Base-by-base conservation (phyloP, 495 filamentous ascomycete genomes). In the Aspergillus nanangensis region DNA sequence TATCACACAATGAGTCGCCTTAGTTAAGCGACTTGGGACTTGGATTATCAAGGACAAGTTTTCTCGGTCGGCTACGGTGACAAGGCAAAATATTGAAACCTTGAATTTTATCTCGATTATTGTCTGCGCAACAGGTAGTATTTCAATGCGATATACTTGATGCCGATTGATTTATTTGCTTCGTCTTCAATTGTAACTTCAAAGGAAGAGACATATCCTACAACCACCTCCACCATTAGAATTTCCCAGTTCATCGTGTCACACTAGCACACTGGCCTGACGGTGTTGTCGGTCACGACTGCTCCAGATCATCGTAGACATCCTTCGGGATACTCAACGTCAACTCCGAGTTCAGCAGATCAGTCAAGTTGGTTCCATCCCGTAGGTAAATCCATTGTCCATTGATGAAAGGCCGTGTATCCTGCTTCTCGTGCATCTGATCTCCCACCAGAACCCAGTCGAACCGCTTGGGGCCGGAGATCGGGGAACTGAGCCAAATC, bases 401-500 rank as follows among this genome's bases (percentile, higher is more conserved):
- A 44, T 64, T 61, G 20, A 53, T 53, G 44, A 66, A 71, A 5
- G 61, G 60, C 5, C 82, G 80, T 1, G 76, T 82, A 22, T 82
- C 85, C 60, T 88, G 81, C 69, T 90, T 90, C 52, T 88, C 74
- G 39, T 84, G 72, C 69, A 86, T 82, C 36, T 75, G 72, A 47
- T 90, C 87, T 24, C 80, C 79, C 27, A 72, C 50, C 19, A 87
- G 56, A 19, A 94, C 84, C 75, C 86, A 97, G 57, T 96, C 88
- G 66, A 83, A 97, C 38, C 89, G 80, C 66, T 95, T 96, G 1
- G 94, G 94, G 0, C 93, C 93, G n/a, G 86, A 86, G 36, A 86
- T 74, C 4, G 93, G 93, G 15, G 90, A 95, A 25, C 87, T 90
- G 20, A 98, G 81, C 93, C 94, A 98, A 57, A 98, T 92, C 64